These are phyloP conservation scores for Nitzschia sp. DNA, from an alignment of 108 stramenopile species.

Conservation along the genomic window DNA sequence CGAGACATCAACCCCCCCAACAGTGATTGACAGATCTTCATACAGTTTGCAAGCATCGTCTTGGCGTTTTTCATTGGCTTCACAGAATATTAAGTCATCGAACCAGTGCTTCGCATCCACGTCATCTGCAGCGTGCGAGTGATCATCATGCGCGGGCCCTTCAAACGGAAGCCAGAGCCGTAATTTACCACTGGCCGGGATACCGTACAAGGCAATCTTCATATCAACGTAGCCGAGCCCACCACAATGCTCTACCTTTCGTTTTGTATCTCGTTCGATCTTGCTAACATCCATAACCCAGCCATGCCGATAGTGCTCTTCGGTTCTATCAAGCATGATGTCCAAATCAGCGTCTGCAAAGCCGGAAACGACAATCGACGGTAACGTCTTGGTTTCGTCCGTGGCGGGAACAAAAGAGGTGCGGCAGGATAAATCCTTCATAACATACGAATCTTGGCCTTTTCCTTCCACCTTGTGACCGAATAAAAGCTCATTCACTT, in stretches of 20 bases:
- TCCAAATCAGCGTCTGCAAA: slow-evolving; percentile 60
- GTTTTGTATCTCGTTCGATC: slow-evolving; percentile 76
- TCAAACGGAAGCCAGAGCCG: slow-evolving; percentile 78
- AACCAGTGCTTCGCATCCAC: slow-evolving; percentile 61
- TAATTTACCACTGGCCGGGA: slow-evolving; percentile 69
- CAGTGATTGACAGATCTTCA: slow-evolving; percentile 56
- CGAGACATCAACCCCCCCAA: slow-evolving; percentile 56
- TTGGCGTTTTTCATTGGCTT: slow-evolving; percentile 83
- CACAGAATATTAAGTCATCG: slow-evolving; percentile 73
- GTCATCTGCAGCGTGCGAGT: slow-evolving; percentile 15
- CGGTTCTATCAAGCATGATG: slow-evolving; percentile 54
- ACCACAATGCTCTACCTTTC: slow-evolving; percentile 72
- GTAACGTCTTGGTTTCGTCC: slow-evolving; percentile 41
- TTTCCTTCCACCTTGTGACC: slow-evolving; percentile 36
- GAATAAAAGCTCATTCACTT: slow-evolving; percentile 54
- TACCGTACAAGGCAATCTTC: slow-evolving; percentile 86
- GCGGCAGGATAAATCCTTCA: slow-evolving; percentile 70
- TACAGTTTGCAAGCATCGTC: slow-evolving; percentile 73
- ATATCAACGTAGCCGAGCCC: slow-evolving; percentile 87
- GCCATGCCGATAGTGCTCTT: slow-evolving; percentile 61
- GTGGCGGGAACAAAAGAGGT: slow-evolving; percentile 85
- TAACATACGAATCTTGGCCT: slow-evolving; percentile 33
- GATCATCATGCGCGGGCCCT: slow-evolving; percentile 33
- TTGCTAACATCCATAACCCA: slow-evolving; percentile 87
- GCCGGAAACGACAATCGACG: slow-evolving; percentile 70